Percentiles rank a stretch among this genome's conserved stretches.
phyloP scores from a whole-genome alignment of 345 rosid genomes.

The Luvunga scandens region DNA sequence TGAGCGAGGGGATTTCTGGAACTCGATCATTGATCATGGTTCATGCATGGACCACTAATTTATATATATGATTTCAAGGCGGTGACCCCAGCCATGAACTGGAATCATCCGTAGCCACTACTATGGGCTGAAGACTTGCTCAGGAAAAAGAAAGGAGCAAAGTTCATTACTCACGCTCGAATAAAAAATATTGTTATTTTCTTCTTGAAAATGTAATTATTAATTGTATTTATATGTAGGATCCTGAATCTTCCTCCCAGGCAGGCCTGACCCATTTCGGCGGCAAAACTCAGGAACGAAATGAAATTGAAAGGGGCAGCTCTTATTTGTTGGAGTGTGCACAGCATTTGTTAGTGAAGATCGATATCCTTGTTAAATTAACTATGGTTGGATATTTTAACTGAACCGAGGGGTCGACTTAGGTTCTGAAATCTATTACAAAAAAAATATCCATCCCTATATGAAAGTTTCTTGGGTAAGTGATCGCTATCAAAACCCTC shows the following conservation, averaged over 20 bases:
- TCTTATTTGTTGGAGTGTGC: no score
- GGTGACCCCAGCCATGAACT: slow-evolving; percentile 6
- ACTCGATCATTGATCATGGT: no score
- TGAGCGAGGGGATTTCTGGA: slow-evolving; percentile 7
- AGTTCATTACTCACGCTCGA: not conserved
- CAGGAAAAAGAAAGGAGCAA: not conserved
- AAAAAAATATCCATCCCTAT: no score
- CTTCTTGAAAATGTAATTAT: not conserved
- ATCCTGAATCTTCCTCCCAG: not conserved
- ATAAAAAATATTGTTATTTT: not conserved
- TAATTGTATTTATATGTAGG: no score
- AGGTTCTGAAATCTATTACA: no score
- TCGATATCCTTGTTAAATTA: no score
- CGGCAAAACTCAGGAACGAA: not conserved
- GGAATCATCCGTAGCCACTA: not conserved
- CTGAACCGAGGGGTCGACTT: no score
- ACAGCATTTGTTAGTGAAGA: no score
- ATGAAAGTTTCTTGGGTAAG: no score
- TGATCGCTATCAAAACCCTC: no score
- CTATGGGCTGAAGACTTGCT: not conserved
- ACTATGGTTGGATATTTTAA: no score
- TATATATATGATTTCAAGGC: not conserved
- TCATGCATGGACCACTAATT: slow-evolving; percentile 43
- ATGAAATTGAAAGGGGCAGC: no score
- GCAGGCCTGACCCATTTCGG: not conserved